Conservation (phyloP, 495 filamentous ascomycete genomes). For the Trichocladium antarcticum region DNA sequence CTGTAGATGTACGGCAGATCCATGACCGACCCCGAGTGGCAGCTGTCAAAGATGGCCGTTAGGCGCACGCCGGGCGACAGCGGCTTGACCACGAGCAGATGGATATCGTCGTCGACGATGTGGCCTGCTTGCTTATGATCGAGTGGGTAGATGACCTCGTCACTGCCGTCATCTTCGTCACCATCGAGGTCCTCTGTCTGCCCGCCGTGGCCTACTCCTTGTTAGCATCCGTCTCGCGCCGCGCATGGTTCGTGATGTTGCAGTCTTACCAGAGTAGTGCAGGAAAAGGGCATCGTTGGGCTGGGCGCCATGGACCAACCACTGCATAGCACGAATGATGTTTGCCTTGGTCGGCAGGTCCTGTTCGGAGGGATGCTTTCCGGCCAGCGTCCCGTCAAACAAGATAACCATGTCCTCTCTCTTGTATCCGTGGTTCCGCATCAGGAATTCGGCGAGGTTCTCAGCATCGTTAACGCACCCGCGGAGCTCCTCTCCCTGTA, state of each 20-base stretch:
- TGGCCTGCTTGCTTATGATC: slow-evolving; percentile 82
- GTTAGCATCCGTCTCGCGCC: not conserved
- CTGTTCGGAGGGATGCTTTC: slow-evolving; percentile 23
- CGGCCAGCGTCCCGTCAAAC: no score
- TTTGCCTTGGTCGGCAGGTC: slow-evolving; percentile 39
- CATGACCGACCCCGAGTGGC: slow-evolving; percentile 92
- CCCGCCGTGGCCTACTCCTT: slow-evolving; percentile 33
- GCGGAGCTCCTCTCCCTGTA: slow-evolving; percentile 70
- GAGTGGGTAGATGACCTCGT: slow-evolving; percentile 95
- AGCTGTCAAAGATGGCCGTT: slow-evolving; percentile 96
- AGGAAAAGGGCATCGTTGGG: slow-evolving; percentile 42
- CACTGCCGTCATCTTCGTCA: slow-evolving; percentile 87
- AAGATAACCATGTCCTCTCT: slow-evolving; percentile 43
- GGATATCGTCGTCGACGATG: slow-evolving; percentile 96
- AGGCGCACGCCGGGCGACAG: slow-evolving; percentile 78
- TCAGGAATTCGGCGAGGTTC: slow-evolving; percentile 76
- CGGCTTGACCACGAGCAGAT: slow-evolving; percentile 72
- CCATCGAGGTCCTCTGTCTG: slow-evolving; percentile 41
- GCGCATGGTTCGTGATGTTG: not conserved
- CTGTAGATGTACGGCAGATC: slow-evolving; percentile 96
- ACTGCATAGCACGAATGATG: slow-evolving; percentile 40
- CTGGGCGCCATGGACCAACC: slow-evolving; percentile 37
- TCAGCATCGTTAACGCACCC: slow-evolving; percentile 95
- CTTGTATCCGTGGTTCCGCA: slow-evolving; percentile 58
- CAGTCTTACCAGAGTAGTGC: slow-evolving; percentile 53